phyloP scores from a whole-genome alignment of 768 basidiomycete genomes.

The Hypholoma fasciculare region DNA sequence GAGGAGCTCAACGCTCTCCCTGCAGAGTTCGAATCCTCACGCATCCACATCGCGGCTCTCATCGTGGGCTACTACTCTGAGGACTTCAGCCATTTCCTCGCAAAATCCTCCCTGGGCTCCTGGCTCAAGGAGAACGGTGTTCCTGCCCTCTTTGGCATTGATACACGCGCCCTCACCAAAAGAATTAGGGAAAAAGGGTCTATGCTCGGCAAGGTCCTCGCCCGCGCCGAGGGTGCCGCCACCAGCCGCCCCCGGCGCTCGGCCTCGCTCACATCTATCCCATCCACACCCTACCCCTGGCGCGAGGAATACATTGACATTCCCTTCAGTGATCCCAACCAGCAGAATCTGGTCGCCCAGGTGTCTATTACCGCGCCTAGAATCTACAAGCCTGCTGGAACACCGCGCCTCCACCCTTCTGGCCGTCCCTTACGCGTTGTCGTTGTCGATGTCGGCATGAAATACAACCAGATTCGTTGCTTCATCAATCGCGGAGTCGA shows the following conservation, averaged over 20 bases:
- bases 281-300: conserved; percentile 63
- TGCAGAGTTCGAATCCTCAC: conserved; percentile 87
- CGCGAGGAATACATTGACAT: conserved; percentile 80
- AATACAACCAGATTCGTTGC: conserved; percentile 98
- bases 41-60: conserved; percentile 91
- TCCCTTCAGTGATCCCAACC: conserved; percentile 87
- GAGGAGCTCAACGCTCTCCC: conserved; percentile 56
- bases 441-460: conserved; percentile 99
- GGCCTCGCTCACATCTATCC: conserved; percentile 45
- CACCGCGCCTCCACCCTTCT: conserved; percentile 68
- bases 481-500: conserved; percentile 91
- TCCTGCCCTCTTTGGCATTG: conserved; percentile 94
- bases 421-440: conserved; percentile 83
- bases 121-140: conserved; percentile 97
- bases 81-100: conserved; percentile 94
- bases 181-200: conserved; percentile 93
- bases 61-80: conserved; percentile 93
- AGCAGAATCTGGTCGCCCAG: conserved; percentile 84
- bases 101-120: conserved; percentile 78
- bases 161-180: conserved; percentile 97
- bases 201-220: conserved; percentile 85
- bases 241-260: conserved; percentile 34
- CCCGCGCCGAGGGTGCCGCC: conserved; percentile 51
- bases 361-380: conserved; percentile 77
- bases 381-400: conserved; percentile 60